Conservation (phyloP, 2,329 filamentous ascomycete genomes). For the Dactylellina haptotyla region DNA sequence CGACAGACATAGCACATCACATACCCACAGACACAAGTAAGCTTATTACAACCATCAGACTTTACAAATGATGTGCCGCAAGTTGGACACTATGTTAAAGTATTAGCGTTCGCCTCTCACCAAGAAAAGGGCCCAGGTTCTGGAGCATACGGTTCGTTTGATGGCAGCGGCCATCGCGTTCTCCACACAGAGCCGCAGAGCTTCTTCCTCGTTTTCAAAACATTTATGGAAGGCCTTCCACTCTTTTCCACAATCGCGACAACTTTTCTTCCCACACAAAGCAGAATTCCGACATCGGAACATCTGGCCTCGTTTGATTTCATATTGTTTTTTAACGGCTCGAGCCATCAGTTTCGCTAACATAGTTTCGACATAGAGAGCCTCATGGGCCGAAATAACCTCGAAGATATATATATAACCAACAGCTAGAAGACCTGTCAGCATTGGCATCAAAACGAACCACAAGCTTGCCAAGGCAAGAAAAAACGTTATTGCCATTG, state of each 20-base stretch:
- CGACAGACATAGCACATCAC: slow-evolving; percentile 98
- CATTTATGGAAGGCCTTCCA: slow-evolving; percentile 93
- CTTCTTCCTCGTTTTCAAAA: slow-evolving; percentile 82
- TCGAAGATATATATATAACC: slow-evolving; percentile 43
- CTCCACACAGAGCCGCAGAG: slow-evolving; percentile 88
- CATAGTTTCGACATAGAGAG: slow-evolving; percentile 32
- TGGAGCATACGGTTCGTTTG: slow-evolving; percentile 70
- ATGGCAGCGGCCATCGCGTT: slow-evolving; percentile 92
- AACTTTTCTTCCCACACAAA: slow-evolving; percentile 75
- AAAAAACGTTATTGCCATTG: slow-evolving; percentile 67
- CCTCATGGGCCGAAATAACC: slow-evolving; percentile 12
- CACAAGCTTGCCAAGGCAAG: slow-evolving; percentile 58
- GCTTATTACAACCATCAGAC: slow-evolving; percentile 92
- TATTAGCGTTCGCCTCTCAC: not conserved
- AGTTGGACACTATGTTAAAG: slow-evolving; percentile 76
- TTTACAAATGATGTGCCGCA: slow-evolving; percentile 95
- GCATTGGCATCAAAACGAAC: slow-evolving; percentile 15
- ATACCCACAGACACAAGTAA: slow-evolving; percentile 94
- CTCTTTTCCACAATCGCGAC: slow-evolving; percentile 80
- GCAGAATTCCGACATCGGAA: slow-evolving; percentile 78
- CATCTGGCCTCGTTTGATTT: slow-evolving; percentile 76
- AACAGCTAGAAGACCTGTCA: slow-evolving; percentile 9
- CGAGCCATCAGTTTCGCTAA: slow-evolving; percentile 1
- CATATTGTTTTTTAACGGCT: slow-evolving; percentile 68
- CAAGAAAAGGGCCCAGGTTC: not conserved